A percentile compares a stretch with the other conserved stretches of the same genome.
These are phyloP conservation scores for Fusarium incarnatum DNA, from an alignment of 2,329 filamentous ascomycete genomes.

Conservation along the genomic window DNA sequence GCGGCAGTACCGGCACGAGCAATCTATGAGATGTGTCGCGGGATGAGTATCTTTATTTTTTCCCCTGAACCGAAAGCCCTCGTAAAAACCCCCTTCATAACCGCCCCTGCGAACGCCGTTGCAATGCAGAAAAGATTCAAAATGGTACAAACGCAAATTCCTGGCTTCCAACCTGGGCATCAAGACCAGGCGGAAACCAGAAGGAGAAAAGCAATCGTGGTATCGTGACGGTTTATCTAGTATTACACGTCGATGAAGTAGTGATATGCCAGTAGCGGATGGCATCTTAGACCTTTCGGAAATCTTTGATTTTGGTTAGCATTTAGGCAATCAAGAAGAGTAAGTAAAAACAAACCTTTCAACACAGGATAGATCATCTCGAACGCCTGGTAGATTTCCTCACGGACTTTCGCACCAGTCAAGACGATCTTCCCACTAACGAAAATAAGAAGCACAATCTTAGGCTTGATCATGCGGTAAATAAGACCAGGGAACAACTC, in stretches of 20 bases:
- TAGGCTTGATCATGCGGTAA: slow-evolving; percentile 99
- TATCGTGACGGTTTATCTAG: slow-evolving; percentile 60
- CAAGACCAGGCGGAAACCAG: slow-evolving; percentile 42
- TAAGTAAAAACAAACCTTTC: slow-evolving; percentile 71
- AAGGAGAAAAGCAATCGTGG: slow-evolving; percentile 56
- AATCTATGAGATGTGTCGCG: slow-evolving; percentile 56
- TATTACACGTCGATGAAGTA: slow-evolving; percentile 54
- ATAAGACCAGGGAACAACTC: slow-evolving; percentile 99
- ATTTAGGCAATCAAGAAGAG: neutral
- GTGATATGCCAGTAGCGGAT: slow-evolving; percentile 29
- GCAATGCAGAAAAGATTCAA: slow-evolving; percentile 63
- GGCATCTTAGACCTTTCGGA: slow-evolving; percentile 65
- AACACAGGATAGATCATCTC: slow-evolving; percentile 98
- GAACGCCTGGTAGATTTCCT: slow-evolving; percentile 97
- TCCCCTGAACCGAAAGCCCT: slow-evolving; percentile 49
- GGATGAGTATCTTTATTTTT: slow-evolving; percentile 54
- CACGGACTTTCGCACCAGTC: slow-evolving; percentile 96
- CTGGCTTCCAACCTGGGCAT: slow-evolving; percentile 21
- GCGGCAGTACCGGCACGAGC: slow-evolving; percentile 47
- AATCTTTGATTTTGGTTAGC: slow-evolving; percentile 54
- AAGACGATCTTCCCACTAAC: slow-evolving; percentile 98
- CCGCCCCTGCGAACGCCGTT: slow-evolving; percentile 64
- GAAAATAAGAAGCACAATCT: slow-evolving; percentile 98
- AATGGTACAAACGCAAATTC: slow-evolving; percentile 54
- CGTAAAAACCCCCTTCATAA: slow-evolving; percentile 47